These are phyloP conservation scores for Citrus unshiu DNA, from an alignment of 345 rosid genomes.

Conservation along the genomic window DNA sequence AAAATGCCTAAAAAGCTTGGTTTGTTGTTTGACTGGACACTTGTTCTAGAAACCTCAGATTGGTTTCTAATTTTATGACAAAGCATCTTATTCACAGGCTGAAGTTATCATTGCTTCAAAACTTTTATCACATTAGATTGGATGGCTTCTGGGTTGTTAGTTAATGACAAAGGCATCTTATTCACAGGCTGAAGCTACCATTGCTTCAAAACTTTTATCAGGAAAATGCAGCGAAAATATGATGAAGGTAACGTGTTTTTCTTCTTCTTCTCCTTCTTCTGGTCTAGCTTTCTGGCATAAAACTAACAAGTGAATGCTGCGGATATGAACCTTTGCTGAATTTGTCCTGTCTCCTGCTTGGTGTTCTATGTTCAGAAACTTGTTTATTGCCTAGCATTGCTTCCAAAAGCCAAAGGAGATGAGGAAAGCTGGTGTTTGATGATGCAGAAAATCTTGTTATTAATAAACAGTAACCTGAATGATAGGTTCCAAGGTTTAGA, in stretches of 20 bases:
- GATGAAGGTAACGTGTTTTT: conserved; percentile 47
- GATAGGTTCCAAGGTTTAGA: conserved; percentile 76
- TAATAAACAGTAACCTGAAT: conserved; percentile 52
- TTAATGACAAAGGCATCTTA: background rate
- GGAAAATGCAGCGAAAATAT: conserved; percentile 51
- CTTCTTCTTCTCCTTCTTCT: background rate
- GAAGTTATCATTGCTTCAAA: conserved; percentile 66
- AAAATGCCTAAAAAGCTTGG: background rate
- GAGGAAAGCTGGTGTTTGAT: conserved; percentile 69
- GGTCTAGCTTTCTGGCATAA: background rate
- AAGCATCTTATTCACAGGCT: conserved; percentile 41
- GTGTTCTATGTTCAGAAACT: conserved; percentile 53
- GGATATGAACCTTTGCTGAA: conserved; percentile 10
- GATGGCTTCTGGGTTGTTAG: conserved; percentile 2
- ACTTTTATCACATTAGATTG: conserved; percentile 32
- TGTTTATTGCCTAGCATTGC: conserved; percentile 70
- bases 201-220: conserved; percentile 59
- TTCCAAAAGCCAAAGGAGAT: conserved; percentile 83
- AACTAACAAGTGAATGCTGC: conserved; percentile 11
- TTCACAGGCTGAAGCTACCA: conserved; percentile 65
- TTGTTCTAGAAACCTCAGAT: background rate
- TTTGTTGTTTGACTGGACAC: background rate
- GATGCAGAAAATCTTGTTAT: conserved; percentile 66
- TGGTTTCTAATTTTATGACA: background rate
- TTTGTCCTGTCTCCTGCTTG: conserved; percentile 10